A percentile compares a stretch with the other conserved stretches of the same genome.
Evolutionary conservation across 129 eudicot species (phyloP).

Genomic region (Tagetes patula): DNA sequence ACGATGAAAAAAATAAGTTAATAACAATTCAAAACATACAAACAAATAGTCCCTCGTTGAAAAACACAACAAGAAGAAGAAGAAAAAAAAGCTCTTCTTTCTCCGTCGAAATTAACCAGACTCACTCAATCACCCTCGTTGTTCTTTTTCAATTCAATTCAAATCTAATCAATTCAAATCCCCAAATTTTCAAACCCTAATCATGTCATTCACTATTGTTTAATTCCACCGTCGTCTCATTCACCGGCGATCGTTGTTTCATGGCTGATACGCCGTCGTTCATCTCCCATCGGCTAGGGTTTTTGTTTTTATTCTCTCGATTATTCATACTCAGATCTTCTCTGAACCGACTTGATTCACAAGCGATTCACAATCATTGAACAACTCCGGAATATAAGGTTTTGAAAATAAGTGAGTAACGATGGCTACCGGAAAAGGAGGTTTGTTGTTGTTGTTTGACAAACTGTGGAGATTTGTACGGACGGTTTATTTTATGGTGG

Average conservation of each 20-base stretch:
- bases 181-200: conserved; percentile 47
- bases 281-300: conserved; percentile 48
- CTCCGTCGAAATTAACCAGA: conserved; percentile 37
- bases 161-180: background rate
- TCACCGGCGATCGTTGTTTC: conserved; percentile 33
- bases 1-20: too few relatives aligned
- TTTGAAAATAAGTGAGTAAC: too few relatives aligned
- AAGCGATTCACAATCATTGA: too few relatives aligned
- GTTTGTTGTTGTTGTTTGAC: conserved; percentile 38
- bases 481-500: conserved; percentile 79
- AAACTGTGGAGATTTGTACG: conserved; percentile 59
- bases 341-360: conserved; percentile 22
- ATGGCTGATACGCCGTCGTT: conserved; percentile 44
- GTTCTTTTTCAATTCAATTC: conserved; percentile 11
- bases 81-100: background rate
- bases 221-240: conserved; percentile 21
- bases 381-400: too few relatives aligned
- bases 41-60: conserved; percentile 34
- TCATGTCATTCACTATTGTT: conserved; percentile 25
- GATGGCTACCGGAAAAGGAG: conserved; percentile 46
- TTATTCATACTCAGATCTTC: conserved; percentile 42
- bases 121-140: conserved; percentile 1
- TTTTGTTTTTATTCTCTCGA: conserved; percentile 26
- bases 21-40: background rate
- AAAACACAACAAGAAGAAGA: conserved; percentile 28